phyloP scores from a whole-genome alignment of 306 rosid species.

The Cicer chorassanicum region DNA sequence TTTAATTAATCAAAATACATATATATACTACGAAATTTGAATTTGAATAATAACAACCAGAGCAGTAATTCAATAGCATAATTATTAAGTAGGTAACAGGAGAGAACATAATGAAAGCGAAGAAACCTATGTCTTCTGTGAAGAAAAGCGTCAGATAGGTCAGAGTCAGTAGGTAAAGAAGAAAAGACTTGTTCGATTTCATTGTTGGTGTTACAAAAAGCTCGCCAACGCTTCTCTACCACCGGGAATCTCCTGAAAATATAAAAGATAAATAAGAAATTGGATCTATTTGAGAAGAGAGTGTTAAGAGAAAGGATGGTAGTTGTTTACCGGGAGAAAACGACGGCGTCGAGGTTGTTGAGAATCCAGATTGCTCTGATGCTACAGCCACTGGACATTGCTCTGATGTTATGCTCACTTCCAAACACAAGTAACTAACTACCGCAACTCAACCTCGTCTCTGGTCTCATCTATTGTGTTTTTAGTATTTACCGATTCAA shows the following conservation, averaged over 20 bases:
- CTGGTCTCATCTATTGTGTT: not conserved
- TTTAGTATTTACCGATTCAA: not conserved
- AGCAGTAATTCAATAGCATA: not conserved
- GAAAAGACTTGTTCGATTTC: constrained; percentile 48
- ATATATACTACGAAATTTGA: not conserved
- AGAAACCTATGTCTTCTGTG: constrained; percentile 68
- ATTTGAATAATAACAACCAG: not conserved
- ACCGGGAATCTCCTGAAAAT: constrained; percentile 84
- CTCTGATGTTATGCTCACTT: constrained; percentile 22
- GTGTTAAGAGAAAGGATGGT: not conserved
- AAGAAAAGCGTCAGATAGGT: constrained; percentile 71
- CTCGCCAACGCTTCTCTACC: constrained; percentile 91
- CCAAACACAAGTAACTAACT: not conserved
- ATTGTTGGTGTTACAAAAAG: constrained; percentile 54
- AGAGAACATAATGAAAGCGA: not conserved
- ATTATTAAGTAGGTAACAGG: not conserved
- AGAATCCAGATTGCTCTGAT: constrained; percentile 95
- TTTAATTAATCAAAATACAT: no score
- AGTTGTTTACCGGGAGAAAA: constrained; percentile 68
- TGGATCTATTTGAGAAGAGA: constrained; percentile 9
- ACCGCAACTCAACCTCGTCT: not conserved
- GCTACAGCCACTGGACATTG: constrained; percentile 77
- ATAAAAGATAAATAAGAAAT: not conserved
- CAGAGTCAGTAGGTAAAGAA: constrained; percentile 65
- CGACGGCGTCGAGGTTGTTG: constrained; percentile 76